phyloP scores from a whole-genome alignment of 2,329 filamentous ascomycete genomes.

The Chrysoporthe puriensis region DNA sequence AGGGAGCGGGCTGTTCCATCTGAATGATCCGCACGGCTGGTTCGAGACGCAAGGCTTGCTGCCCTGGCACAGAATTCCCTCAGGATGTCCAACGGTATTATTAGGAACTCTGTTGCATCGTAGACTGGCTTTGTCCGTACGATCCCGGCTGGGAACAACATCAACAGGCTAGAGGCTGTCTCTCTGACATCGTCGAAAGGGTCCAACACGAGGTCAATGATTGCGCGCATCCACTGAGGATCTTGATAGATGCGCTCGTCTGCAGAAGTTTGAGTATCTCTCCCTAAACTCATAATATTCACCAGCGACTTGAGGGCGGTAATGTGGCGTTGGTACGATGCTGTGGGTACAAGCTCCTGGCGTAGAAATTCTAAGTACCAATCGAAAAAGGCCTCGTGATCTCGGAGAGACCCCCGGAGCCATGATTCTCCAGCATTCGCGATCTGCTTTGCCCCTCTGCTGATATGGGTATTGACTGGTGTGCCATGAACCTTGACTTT shows the following conservation, averaged over 20 bases:
- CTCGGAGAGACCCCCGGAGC: constrained; percentile 45
- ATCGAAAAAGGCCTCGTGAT: constrained; percentile 66
- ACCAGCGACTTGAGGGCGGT: constrained; percentile 74
- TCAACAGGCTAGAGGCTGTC: constrained; percentile 55
- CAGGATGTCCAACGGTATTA: constrained; percentile 42
- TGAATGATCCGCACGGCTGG: constrained; percentile 86
- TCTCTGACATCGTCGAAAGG: constrained; percentile 91
- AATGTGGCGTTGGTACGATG: constrained; percentile 89
- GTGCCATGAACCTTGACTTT: neutral
- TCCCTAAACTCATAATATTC: constrained; percentile 69
- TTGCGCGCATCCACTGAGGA: constrained; percentile 58
- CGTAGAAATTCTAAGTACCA: constrained; percentile 78
- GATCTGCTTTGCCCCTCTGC: constrained; percentile 21
- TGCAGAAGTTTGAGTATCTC: constrained; percentile 48
- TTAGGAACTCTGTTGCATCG: constrained; percentile 20
- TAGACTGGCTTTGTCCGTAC: constrained; percentile 34
- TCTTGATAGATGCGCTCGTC: constrained; percentile 42
- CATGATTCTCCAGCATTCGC: constrained; percentile 22
- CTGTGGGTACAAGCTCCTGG: constrained; percentile 74
- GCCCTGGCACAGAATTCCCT: constrained; percentile 54
- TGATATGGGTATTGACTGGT: constrained; percentile 21
- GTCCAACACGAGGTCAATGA: constrained; percentile 82
- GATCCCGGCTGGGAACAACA: constrained; percentile 48
- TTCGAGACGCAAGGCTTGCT: constrained; percentile 64
- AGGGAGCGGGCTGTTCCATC: constrained; percentile 84